These are phyloP conservation scores for Penicillium sp. DNA, from an alignment of 2,329 filamentous ascomycete genomes.

Conservation along the genomic window DNA sequence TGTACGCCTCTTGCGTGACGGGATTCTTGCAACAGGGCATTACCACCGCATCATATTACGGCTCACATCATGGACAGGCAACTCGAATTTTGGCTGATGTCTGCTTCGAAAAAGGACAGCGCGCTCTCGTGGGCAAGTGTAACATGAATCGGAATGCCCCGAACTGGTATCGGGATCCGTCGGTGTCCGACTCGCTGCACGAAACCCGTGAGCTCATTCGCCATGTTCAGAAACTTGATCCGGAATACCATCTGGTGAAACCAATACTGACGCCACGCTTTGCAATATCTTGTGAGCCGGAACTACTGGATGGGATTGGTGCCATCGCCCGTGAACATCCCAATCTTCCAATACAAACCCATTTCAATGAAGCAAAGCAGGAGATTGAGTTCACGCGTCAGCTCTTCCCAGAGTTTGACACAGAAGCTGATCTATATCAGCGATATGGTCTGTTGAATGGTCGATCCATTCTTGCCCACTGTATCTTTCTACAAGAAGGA, in stretches of 20 bases:
- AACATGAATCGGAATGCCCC: constrained; percentile 46
- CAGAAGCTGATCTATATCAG: constrained; percentile 60
- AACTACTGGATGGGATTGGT: constrained; percentile 57
- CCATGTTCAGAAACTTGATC: constrained; percentile 50
- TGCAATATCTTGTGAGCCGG: constrained; percentile 58
- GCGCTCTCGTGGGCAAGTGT: constrained; percentile 38
- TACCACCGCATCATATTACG: constrained; percentile 40
- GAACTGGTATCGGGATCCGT: constrained; percentile 52
- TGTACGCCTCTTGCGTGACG: constrained; percentile 54
- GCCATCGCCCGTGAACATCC: constrained; percentile 50
- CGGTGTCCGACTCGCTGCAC: constrained; percentile 47
- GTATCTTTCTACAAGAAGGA: constrained; percentile 59
- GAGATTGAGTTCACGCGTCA: constrained; percentile 56
- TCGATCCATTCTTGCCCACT: constrained; percentile 64
- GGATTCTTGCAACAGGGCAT: constrained; percentile 57
- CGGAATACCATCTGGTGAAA: constrained; percentile 44
- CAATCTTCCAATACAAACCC: constrained; percentile 60
- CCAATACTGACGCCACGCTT: constrained; percentile 60
- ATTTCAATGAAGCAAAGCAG: constrained; percentile 64
- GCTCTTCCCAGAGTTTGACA: constrained; percentile 56
- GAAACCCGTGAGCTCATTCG: constrained; percentile 52
- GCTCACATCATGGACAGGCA: constrained; percentile 31
- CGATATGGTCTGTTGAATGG: constrained; percentile 54
- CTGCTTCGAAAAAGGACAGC: constrained; percentile 34
- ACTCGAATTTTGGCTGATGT: constrained; percentile 34